Conservation (phyloP, 768 basidiomycete genomes). For the Suillus occidentalis region DNA sequence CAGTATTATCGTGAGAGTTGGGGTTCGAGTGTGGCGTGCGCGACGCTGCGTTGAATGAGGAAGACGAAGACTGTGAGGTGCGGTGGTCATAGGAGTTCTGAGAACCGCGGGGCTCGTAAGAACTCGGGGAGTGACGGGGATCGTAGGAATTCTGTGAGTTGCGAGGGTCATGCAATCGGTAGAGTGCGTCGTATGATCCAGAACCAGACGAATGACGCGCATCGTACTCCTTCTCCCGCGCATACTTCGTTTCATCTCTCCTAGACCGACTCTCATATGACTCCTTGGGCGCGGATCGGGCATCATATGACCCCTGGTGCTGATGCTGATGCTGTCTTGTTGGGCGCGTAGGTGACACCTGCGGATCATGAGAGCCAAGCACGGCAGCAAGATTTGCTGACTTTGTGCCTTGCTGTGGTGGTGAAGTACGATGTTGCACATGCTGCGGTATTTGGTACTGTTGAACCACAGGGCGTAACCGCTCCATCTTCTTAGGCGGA, state of each 20-base stretch:
- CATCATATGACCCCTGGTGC: constrained; percentile 28
- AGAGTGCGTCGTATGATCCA: constrained; percentile 16
- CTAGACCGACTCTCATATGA: not conserved
- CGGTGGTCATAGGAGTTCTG: not conserved
- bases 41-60: not conserved
- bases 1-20: constrained; percentile 10
- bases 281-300: constrained; percentile 1
- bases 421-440: constrained; percentile 12
- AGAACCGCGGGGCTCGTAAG: not conserved
- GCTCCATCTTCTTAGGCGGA: not conserved
- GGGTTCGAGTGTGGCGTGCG: not conserved
- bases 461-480: not conserved
- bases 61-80: not conserved
- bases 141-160: not conserved
- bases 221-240: constrained; percentile 8
- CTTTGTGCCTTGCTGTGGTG: constrained; percentile 10
- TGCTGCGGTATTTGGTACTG: not conserved
- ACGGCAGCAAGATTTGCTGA: constrained; percentile 8
- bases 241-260: not conserved
- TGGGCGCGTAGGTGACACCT: constrained; percentile 18
- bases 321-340: constrained; percentile 29
- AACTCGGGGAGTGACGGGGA: not conserved
- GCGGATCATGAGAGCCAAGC: constrained; percentile 27
- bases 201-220: constrained; percentile 1
- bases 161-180: not conserved